Conservation (phyloP, 2,329 filamentous ascomycete species). For the Pseudogymnoascus verrucosus region DNA sequence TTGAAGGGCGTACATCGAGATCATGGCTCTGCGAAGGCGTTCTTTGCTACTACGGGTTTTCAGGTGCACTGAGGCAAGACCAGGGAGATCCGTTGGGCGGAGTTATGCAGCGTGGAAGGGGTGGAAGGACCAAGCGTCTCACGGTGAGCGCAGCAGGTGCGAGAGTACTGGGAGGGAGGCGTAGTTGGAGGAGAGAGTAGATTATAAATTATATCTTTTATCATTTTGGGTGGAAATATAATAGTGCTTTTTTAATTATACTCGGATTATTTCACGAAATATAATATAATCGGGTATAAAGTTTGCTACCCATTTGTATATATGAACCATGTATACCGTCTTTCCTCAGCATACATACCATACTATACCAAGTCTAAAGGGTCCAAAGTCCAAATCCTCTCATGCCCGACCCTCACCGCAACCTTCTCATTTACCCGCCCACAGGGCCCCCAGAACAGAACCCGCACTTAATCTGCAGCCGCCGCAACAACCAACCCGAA, state of each 20-base stretch:
- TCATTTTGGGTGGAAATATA: not conserved
- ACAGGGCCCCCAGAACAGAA: not conserved
- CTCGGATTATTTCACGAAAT: too few species aligned
- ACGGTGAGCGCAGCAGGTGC: too few species aligned
- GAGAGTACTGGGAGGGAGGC: too few species aligned
- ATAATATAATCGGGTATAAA: not conserved
- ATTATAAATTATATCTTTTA: not conserved
- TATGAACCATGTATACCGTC: not conserved
- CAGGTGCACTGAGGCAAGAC: too few species aligned
- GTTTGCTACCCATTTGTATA: not conserved
- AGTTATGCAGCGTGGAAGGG: too few species aligned
- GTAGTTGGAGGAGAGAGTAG: too few species aligned
- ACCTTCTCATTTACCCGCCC: not conserved
- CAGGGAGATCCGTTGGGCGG: too few species aligned
- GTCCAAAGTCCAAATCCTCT: not conserved
- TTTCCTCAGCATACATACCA: not conserved
- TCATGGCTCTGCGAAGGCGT: too few species aligned
- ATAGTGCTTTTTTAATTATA: not conserved
- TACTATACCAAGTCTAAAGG: not conserved
- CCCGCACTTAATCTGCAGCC: not conserved
- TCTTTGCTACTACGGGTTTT: too few species aligned
- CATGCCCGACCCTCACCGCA: not conserved
- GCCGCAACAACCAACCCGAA: not conserved
- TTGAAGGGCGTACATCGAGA: too few species aligned
- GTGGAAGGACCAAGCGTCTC: too few species aligned